Base-by-base conservation (phyloP, 78 protist genomes). In the Chrysochromulina parva region DNA sequence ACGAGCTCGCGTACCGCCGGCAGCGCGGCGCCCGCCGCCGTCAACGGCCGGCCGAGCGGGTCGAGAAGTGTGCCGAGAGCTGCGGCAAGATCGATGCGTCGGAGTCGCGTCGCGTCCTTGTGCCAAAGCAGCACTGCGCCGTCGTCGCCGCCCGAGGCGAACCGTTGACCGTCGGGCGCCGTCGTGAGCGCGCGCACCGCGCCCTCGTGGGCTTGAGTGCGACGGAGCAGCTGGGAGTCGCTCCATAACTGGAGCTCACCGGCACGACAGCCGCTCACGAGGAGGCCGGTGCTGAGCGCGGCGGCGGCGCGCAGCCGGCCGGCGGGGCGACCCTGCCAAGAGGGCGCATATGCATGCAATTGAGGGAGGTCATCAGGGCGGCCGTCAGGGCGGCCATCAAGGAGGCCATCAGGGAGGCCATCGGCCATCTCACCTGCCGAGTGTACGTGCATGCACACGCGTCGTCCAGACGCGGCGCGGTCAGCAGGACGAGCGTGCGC, bases 81-180 rank as follows among this genome's bases (percentile, higher is more conserved):
- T 55, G 80, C 38, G 80, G 52, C 38, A 38, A 71, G 14, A 52
- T 38, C n/a, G 17, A 71, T 4, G 5, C n/a, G 17, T 4, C 80
- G 80, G 53, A 71, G 80, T 11, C 80, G 80, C 13, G 62, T 13
- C 13, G 62, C 62, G 24, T 58, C 24, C 62, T 58, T 13, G 62
- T 58, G 7, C 62, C 62, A 58, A 7, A 58, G 62, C 62, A 58
- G 13, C 62, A 58, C 55, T 19, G 17, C n/a, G 4, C 52, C 38
- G 52, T 71, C 80, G 80, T 71, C 80, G 38, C 80, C 80, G n/a
- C n/a, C 52, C 53, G 80, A 71, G 38, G 80, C 80, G 16, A 71
- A 71, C 52, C 80, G n/a, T 4, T 14, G 16, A 3, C 52, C 80
- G 80, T 52, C 52, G 53, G 55, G 55, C 16, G 20, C 14, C 20